Base-by-base conservation (phyloP, 2,329 filamentous ascomycete species). In the Hypoxylon sp. region DNA sequence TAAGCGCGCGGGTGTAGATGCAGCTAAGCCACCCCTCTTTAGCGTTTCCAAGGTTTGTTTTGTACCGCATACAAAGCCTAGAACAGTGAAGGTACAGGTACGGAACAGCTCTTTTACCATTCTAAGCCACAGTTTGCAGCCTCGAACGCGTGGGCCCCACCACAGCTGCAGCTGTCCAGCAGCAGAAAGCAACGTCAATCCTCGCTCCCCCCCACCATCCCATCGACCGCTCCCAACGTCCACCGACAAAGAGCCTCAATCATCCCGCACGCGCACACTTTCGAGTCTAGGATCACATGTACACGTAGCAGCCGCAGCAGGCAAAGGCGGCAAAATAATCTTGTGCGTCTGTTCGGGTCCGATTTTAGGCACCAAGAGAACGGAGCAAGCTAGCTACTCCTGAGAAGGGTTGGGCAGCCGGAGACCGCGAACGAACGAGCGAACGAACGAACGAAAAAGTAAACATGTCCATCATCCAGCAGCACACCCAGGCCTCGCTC, bases 401-500 rank as follows among this genome's bases (percentile, higher is more conserved):
- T 63, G 46, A 53, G 11, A n/a, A 34, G 30, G 41, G 62, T 66
- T 65, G 62, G 63, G 68, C 68, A 64, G 68, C 57, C 57, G 41
- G 43, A 36, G 25, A 28, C 23, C 45, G 55, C 23, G 55, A n/a
- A 49, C 55, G 45, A 49, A 49, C 45, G 45, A 48, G n/a, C 14
- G 46, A 38, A 25, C 23, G 55, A 23, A 38, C 55, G 45, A 49
- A 49, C 45, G 45, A 28, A 28, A 10, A 38, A 38, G 32, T 45
- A 41, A 36, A 17, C 11, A 90, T 91, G 89, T 91, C 89, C 58
- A 89, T 91, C 76, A 90, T 90, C 73, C 89, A 90, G 78, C 87
- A 90, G 78, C 86, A 89, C 80, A 87, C 85, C 55, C 81, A 83
- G 65, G 85, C 86, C 61, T 84, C 88, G 73, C 84, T 91, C 60